Evolutionary conservation across 2,329 filamentous ascomycete species (phyloP).

Genomic region (Alternaria sp.): DNA sequence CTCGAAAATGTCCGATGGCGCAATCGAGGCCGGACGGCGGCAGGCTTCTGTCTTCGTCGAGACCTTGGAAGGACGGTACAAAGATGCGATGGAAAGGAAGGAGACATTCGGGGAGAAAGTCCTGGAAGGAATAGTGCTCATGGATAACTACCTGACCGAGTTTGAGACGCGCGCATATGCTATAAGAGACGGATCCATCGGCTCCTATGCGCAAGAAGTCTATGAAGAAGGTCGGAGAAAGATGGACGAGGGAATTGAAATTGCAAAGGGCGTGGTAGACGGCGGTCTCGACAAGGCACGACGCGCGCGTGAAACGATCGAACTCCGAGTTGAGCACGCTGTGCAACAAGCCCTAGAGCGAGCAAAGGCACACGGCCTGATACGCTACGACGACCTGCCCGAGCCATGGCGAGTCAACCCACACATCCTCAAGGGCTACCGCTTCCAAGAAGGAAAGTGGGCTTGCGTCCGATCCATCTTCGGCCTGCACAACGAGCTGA

Average conservation of each 20-base stretch:
- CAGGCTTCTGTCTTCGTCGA: constrained; percentile 90
- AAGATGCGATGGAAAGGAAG: constrained; percentile 81
- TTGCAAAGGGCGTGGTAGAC: constrained; percentile 77
- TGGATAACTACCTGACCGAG: constrained; percentile 84
- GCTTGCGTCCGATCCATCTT: constrained; percentile 88
- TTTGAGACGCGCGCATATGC: constrained; percentile 84
- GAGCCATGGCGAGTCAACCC: constrained; percentile 94
- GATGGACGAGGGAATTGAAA: constrained; percentile 78
- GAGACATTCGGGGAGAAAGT: constrained; percentile 93
- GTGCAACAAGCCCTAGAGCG: constrained; percentile 78
- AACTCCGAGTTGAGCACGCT: constrained; percentile 75
- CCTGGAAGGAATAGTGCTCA: constrained; percentile 80
- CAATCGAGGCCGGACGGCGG: constrained; percentile 84
- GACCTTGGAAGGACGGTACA: constrained; percentile 85
- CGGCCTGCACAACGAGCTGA: constrained; percentile 84
- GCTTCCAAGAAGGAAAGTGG: constrained; percentile 88
- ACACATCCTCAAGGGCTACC: constrained; percentile 89
- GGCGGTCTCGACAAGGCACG: constrained; percentile 83
- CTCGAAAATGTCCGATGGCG: constrained; percentile 85
- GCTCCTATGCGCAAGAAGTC: constrained; percentile 72
- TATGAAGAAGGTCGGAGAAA: constrained; percentile 81
- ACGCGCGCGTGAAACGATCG: constrained; percentile 70
- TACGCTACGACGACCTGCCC: constrained; percentile 88
- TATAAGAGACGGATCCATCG: constrained; percentile 76
- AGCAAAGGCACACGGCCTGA: constrained; percentile 80